A percentile compares a stretch with the other conserved stretches of the same genome.
phyloP scores from a whole-genome alignment of 164 flowering plant species.

The Sedum album region DNA sequence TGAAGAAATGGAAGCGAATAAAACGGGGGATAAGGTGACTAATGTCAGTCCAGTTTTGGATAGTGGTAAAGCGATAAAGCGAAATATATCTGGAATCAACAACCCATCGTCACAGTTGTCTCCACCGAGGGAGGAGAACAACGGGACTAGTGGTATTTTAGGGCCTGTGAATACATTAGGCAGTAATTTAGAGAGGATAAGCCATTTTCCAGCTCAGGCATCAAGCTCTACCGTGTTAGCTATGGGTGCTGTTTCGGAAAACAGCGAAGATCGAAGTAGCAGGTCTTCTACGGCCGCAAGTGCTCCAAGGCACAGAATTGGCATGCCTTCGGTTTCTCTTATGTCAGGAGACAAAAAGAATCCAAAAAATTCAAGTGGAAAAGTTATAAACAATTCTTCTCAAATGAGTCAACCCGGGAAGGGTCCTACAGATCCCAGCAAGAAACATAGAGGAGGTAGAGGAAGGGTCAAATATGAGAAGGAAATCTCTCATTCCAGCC shows the following conservation, averaged over 20 bases:
- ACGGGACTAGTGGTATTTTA: slow-evolving; percentile 33
- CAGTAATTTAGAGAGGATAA: slow-evolving; percentile 11
- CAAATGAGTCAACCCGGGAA: slow-evolving; percentile 31
- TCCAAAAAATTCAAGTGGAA: slow-evolving; percentile 33
- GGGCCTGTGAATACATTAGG: slow-evolving; percentile 23
- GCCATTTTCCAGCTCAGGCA: slow-evolving; percentile 13
- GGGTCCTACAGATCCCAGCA: slow-evolving; percentile 31
- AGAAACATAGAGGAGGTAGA: slow-evolving; percentile 62
- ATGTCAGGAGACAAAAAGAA: slow-evolving; percentile 31
- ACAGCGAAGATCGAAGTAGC: slow-evolving; percentile 44
- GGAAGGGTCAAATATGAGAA: slow-evolving; percentile 41
- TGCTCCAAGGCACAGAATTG: slow-evolving; percentile 39
- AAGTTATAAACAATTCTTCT: slow-evolving; percentile 21
- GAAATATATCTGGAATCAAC: slow-evolving; percentile 28
- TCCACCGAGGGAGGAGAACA: slow-evolving; percentile 21
- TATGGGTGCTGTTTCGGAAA: neutral
- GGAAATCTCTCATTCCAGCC: slow-evolving; percentile 64
- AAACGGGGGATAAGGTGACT: slow-evolving; percentile 30
- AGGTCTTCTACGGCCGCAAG: slow-evolving; percentile 77
- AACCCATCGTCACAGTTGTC: slow-evolving; percentile 15
- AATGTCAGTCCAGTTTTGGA: slow-evolving; percentile 29
- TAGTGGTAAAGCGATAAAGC: slow-evolving; percentile 40
- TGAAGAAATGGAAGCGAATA: slow-evolving; percentile 83
- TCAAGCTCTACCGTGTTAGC: slow-evolving; percentile 25
- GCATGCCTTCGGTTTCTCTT: slow-evolving; percentile 15